Evolutionary conservation across 179 eudicot genomes (phyloP), one percentile per base, ranked within the genome.

Genomic region (Sideroxylon spinosum): DNA sequence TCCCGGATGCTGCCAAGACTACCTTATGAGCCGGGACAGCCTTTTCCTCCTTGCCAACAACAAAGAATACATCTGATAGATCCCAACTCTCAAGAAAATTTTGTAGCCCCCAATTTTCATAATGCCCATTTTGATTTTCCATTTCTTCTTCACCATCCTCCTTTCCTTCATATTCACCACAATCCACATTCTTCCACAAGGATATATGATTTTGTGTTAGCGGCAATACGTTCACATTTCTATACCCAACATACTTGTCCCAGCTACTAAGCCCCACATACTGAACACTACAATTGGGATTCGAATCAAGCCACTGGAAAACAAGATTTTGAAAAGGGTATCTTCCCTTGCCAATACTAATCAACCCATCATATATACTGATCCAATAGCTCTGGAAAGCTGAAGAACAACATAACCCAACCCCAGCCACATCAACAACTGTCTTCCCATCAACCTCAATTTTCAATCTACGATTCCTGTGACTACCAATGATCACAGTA

Each of bases 191-290:
- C 84, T 87, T 91, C 97, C 97, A 95, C 71, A 95, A 70, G 49
- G 97, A 87, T 79, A 91, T 83, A 81, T 91, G 95, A 77, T 93
- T 91, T 76, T 90, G 95, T 9, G 93, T 91, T 55, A 93, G 53
- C 2, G 99, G 97, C 78, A 93, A 57, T n/a, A 95, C 94, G 80
- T 87, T 93, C 57, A 95, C 93, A 81, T 95, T 95, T 83, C 99
- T 85, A 85, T 95, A 95, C 52, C 98, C 98, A 62, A 95, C 98
- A 79, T 95, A 98, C 80, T 92, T 91, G 80, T 95, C 99, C 99
- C 99, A 95, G 80, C 99, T 95, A 79, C 99, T 91, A 71, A 95
- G 90, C 72, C 99, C 99, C 62, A 95, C 92, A 83, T 95, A 95
- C 79, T 91, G 99, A 79, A 93, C 95, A 72, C 77, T 88, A 22